Evolutionary conservation across 2,329 filamentous ascomycete genomes (phyloP).

Genomic region (Fusarium virguliforme): DNA sequence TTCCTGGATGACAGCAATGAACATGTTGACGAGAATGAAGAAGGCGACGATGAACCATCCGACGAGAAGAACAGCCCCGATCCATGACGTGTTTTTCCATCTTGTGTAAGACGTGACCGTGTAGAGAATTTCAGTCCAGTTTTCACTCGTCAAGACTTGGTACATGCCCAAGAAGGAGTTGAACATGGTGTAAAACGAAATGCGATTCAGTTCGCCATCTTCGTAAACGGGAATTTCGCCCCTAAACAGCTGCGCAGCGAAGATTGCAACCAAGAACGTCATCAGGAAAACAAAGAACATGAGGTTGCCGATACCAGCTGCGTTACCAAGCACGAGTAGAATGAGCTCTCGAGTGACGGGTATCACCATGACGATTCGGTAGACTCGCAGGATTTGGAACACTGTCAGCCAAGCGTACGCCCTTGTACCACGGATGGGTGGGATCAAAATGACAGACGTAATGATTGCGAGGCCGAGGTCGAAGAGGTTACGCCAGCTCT

Average conservation of each 20-base stretch:
- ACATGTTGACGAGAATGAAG: constrained; percentile 99
- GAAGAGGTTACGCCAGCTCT: constrained; percentile 80
- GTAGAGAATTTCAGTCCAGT: constrained; percentile 94
- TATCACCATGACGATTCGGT: constrained; percentile 91
- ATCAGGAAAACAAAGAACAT: constrained; percentile 97
- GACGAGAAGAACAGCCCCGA: constrained; percentile 90
- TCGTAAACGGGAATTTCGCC: constrained; percentile 83
- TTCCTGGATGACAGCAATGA: constrained; percentile 99
- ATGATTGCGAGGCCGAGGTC: constrained; percentile 86
- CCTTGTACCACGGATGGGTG: constrained; percentile 80
- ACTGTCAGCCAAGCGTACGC: constrained; percentile 91
- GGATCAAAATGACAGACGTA: constrained; percentile 89
- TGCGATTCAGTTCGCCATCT: constrained; percentile 73
- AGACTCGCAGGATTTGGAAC: constrained; percentile 93
- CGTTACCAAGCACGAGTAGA: constrained; percentile 89
- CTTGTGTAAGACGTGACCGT: constrained; percentile 80
- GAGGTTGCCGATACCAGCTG: constrained; percentile 91
- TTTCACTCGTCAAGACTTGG: constrained; percentile 94
- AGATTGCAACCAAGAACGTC: constrained; percentile 93
- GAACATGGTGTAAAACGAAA: constrained; percentile 92
- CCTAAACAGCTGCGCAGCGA: constrained; percentile 93
- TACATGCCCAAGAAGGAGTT: constrained; percentile 99
- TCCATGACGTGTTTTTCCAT: constrained; percentile 84
- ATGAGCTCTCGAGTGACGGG: constrained; percentile 91
- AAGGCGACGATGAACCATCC: constrained; percentile 97